phyloP scores from a whole-genome alignment of 805 yeast species.

The Candida krabiensis region DNA sequence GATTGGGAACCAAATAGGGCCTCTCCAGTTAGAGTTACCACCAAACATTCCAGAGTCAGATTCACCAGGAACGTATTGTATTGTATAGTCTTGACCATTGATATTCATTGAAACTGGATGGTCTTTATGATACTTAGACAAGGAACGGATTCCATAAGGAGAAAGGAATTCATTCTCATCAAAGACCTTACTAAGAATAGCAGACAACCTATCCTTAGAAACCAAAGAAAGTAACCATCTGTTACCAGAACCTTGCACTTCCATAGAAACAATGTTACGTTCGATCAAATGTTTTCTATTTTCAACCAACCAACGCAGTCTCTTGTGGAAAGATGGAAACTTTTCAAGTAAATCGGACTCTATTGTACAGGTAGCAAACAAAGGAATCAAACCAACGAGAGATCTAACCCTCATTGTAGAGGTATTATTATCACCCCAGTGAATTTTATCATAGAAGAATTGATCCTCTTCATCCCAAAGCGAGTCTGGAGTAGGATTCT shows the following conservation, averaged over 20 bases:
- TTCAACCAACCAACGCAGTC: constrained; percentile 81
- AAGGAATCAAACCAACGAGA: constrained; percentile 86
- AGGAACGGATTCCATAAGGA: constrained; percentile 81
- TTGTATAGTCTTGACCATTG: constrained; percentile 67
- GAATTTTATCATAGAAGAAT: constrained; percentile 87
- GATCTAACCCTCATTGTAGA: constrained; percentile 83
- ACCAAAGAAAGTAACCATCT: constrained; percentile 78
- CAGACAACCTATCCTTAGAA: constrained; percentile 70
- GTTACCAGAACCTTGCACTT: constrained; percentile 74
- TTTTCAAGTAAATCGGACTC: constrained; percentile 78
- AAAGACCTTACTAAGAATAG: constrained; percentile 76
- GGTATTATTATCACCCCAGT: constrained; percentile 68
- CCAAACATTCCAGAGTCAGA: constrained; percentile 94
- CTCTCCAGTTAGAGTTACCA: constrained; percentile 96
- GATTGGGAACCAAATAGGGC: constrained; percentile 96
- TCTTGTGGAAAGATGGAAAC: constrained; percentile 79
- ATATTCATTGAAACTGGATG: constrained; percentile 85
- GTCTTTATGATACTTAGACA: constrained; percentile 82
- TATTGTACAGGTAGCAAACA: constrained; percentile 83
- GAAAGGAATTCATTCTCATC: constrained; percentile 86
- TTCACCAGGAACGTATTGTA: constrained; percentile 81
- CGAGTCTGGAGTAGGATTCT: constrained; percentile 50
- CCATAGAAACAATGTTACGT: constrained; percentile 86
- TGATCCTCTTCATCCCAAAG: constrained; percentile 90
- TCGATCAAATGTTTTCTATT: constrained; percentile 68